phyloP scores from a whole-genome alignment of 164 flowering plant species.

The Echeveria elegans region DNA sequence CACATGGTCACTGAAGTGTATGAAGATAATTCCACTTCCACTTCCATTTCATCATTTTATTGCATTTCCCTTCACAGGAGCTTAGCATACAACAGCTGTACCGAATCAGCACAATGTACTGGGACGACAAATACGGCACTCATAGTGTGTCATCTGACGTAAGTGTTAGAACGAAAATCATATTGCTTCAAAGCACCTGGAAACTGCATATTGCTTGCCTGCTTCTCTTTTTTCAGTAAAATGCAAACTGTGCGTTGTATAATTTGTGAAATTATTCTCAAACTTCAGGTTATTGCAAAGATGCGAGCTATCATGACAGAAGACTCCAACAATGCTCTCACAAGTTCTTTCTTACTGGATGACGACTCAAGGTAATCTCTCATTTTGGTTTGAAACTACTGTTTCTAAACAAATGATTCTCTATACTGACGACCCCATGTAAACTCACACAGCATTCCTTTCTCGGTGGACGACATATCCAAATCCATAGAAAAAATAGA shows the following conservation, averaged over 20 bases:
- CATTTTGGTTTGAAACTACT: no score
- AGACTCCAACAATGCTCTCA: slow-evolving; percentile 78
- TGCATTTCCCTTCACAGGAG: slow-evolving; percentile 38
- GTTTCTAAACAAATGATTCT: no score
- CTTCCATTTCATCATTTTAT: background rate
- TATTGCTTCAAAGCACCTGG: no score
- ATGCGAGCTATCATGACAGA: slow-evolving; percentile 94
- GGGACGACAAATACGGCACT: slow-evolving; percentile 99
- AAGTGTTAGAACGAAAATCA: slow-evolving; percentile 16
- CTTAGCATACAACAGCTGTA: slow-evolving; percentile 94
- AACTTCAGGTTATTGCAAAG: slow-evolving; percentile 71
- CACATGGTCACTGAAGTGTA: background rate
- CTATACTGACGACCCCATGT: background rate
- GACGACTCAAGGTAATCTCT: slow-evolving; percentile 87
- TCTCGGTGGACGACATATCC: slow-evolving; percentile 89
- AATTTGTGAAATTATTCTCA: slow-evolving; percentile 4
- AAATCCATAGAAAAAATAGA: slow-evolving; percentile 75
- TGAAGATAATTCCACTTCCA: background rate
- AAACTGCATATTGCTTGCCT: no score
- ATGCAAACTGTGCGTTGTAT: background rate
- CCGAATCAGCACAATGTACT: slow-evolving; percentile 97
- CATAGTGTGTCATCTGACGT: slow-evolving; percentile 97
- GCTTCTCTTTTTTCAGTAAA: no score
- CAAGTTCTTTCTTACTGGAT: slow-evolving; percentile 82
- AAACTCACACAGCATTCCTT: slow-evolving; percentile 76